Evolutionary conservation across 805 yeast species (phyloP), one percentile per base, ranked within the genome.

Genomic region (Starmerella kuoi): DNA sequence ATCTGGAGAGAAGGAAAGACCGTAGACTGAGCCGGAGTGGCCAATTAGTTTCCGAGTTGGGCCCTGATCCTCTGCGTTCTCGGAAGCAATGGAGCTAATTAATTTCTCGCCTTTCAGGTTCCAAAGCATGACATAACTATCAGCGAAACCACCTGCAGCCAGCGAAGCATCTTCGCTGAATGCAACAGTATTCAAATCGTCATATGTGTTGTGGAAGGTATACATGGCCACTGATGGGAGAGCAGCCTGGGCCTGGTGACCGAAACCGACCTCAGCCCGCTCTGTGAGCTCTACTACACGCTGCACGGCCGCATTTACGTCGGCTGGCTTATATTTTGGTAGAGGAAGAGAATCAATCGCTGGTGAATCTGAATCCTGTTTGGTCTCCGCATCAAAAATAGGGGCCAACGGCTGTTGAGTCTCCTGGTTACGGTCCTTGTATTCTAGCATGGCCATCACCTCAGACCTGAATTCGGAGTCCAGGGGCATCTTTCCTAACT

Each of bases 221-320:
- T 91, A 91, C 94, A 88, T 84, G 62, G 97, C 91, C 27, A 88
- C 94, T 43, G 94, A 81, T 19, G 98, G 98, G 21, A 88, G 73
- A 19, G 85, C 68, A 3, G 93, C 80, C 62, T 82, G 95, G 15
- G 31, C 28, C 17, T 26, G 33, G 39, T 40, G 46, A 20, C 55
- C 48, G 18, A 45, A 34, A 18, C 76, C 82, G 39, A 88, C 59
- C 50, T 68, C 72, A 45, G 88, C 76, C 48, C 79, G 74, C 26
- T 82, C 73, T 46, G 95, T 69, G 7, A 88, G 75, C 60, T 88
- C 97, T 54, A 76, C 83, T 24, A 91, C 83, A 44, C 76, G 73
- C 47, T 75, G 68, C 18, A 88, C 77, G 57, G 82, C 88, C 45
- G 83, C 65, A 57, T 80, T 82, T 39, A 91, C 69, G 59, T 91